Conservation (phyloP, 495 filamentous ascomycete species). For the Penicillium nucicola region DNA sequence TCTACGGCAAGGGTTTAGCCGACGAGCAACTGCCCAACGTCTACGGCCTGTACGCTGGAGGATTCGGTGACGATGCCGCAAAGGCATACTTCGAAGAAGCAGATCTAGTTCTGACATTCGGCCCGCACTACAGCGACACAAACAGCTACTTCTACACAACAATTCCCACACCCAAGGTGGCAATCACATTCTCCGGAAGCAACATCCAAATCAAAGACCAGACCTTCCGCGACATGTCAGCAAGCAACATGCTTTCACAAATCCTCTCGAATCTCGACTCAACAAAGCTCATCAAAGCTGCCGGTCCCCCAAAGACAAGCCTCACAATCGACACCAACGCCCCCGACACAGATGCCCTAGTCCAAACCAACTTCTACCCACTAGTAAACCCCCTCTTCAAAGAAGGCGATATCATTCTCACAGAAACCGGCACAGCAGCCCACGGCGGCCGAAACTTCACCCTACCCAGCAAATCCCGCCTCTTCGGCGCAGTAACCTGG, state of each 20-base stretch:
- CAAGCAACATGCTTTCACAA: conserved; percentile 14
- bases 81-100: conserved; percentile 27
- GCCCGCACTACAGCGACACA: conserved; percentile 33
- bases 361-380: conserved; percentile 31
- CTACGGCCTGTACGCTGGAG: conserved; percentile 34
- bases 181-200: conserved; percentile 26
- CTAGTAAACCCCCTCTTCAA: conserved; percentile 27
- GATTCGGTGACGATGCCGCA: conserved; percentile 17
- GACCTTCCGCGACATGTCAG: conserved; percentile 21
- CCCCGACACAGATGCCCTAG: conserved; percentile 16
- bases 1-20: conserved; percentile 37
- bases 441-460: conserved; percentile 30
- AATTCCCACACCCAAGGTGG: conserved; percentile 21
- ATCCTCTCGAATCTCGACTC: conserved; percentile 20
- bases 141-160: conserved; percentile 34
- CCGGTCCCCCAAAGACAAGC: conserved; percentile 11
- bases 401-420: conserved; percentile 36
- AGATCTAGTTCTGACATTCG: conserved; percentile 34
- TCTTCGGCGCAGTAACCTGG: conserved; percentile 39
- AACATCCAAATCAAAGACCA: conserved; percentile 29
- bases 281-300: conserved; percentile 10
- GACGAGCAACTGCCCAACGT: conserved; percentile 34
- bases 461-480: conserved; percentile 23
- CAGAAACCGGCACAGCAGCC: conserved; percentile 39
- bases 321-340: conserved; percentile 8